Conservation (phyloP, 768 basidiomycete genomes). For the Galerina sulciceps region DNA sequence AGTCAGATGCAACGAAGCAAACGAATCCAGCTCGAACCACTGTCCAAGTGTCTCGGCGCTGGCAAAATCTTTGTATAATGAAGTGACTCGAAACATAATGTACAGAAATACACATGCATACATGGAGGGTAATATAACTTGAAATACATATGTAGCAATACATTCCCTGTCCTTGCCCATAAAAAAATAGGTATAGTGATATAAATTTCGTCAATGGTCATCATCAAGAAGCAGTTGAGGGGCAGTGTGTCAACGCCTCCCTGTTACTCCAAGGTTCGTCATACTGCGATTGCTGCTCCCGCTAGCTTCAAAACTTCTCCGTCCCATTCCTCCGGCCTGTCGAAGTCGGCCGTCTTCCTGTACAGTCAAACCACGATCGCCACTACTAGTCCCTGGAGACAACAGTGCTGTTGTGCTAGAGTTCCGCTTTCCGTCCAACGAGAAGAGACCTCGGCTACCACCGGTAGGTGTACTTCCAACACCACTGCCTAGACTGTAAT, state of each 20-base stretch:
- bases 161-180: neutral
- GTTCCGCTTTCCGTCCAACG: conserved; percentile 55
- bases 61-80: too few relatives aligned
- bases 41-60: too few relatives aligned
- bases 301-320: conserved; percentile 45
- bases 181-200: neutral
- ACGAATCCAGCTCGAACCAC: too few relatives aligned
- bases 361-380: conserved; percentile 18
- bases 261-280: conserved; percentile 46
- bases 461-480: conserved; percentile 26
- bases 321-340: conserved; percentile 44
- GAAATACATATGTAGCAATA: neutral
- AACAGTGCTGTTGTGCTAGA: conserved; percentile 40
- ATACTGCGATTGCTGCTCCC: conserved; percentile 54
- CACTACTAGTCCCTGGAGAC: conserved; percentile 29
- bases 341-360: conserved; percentile 55
- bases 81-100: too few relatives aligned
- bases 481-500: conserved; percentile 31
- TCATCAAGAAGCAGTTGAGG: neutral
- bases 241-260: conserved; percentile 39
- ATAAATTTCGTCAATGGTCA: neutral
- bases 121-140: neutral
- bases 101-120: neutral
- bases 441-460: conserved; percentile 35
- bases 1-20: too few relatives aligned